phyloP scores from a whole-genome alignment of 176 grass and related monocot species.

The Themeda triandra region DNA sequence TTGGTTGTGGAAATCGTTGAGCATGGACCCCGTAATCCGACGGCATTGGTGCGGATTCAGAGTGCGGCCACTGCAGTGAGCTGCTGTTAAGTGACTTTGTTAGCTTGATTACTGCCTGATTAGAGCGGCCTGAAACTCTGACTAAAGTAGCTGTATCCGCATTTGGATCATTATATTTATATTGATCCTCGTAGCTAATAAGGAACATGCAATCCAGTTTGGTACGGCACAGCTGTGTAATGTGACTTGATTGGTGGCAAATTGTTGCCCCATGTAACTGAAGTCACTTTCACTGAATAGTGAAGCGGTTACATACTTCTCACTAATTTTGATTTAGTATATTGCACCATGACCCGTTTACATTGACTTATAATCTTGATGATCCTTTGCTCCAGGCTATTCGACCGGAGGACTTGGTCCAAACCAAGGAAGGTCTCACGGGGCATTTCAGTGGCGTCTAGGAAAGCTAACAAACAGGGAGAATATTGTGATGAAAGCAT shows the following conservation, averaged over 20 bases:
- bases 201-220: not conserved
- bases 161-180: not conserved
- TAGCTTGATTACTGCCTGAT: not conserved
- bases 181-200: not conserved
- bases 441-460: slow-evolving; percentile 36
- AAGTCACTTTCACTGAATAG: not conserved
- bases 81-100: not conserved
- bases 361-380: slow-evolving; percentile 2
- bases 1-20: not conserved
- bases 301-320: not conserved
- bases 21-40: not conserved
- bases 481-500: slow-evolving; percentile 48
- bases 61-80: not conserved
- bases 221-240: not conserved
- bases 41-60: not conserved
- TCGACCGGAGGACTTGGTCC: slow-evolving; percentile 47
- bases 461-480: slow-evolving; percentile 51
- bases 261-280: not conserved
- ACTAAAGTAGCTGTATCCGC: not conserved
- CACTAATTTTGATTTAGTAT: not conserved
- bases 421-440: slow-evolving; percentile 46
- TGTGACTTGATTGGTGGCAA: not conserved
- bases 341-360: not conserved
- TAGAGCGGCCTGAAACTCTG: not conserved
- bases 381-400: slow-evolving; percentile 40